Percentiles rank a stretch among this genome's conserved stretches.
Evolutionary conservation across 2,329 filamentous ascomycete species (phyloP).

Genomic region (Meredithiella fracta): DNA sequence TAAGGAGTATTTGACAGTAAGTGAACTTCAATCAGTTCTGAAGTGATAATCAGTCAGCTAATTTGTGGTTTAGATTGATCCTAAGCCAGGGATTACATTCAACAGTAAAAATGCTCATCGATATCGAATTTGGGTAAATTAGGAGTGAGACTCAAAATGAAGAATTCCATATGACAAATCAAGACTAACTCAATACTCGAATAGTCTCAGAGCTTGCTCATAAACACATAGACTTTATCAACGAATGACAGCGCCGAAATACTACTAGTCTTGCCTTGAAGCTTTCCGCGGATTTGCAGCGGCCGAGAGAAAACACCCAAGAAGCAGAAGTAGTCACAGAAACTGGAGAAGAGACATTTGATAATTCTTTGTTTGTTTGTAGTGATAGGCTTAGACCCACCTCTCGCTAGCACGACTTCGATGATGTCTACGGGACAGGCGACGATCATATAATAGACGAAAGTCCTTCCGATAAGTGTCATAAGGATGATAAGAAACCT

Average conservation of each 20-base stretch:
- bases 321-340: background rate
- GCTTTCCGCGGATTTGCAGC: background rate
- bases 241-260: background rate
- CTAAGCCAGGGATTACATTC: conserved; percentile 21
- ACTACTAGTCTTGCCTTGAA: background rate
- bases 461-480: no score
- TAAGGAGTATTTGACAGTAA: conserved; percentile 20
- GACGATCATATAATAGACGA: no score
- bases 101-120: conserved; percentile 20
- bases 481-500: no score
- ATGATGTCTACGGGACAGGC: no score
- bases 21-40: background rate
- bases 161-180: background rate
- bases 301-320: background rate
- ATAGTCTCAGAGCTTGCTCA: conserved; percentile 37
- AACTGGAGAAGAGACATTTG: background rate
- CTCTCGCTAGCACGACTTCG: no score
- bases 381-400: background rate
- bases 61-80: background rate
- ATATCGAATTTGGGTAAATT: conserved; percentile 16
- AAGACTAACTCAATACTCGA: conserved; percentile 14
- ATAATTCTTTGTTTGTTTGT: background rate
- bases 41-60: background rate
- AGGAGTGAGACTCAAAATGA: background rate
- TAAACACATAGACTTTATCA: conserved; percentile 32